These are phyloP conservation scores for Termitomyces sp. DNA, from an alignment of 768 basidiomycete genomes.

Conservation along the genomic window DNA sequence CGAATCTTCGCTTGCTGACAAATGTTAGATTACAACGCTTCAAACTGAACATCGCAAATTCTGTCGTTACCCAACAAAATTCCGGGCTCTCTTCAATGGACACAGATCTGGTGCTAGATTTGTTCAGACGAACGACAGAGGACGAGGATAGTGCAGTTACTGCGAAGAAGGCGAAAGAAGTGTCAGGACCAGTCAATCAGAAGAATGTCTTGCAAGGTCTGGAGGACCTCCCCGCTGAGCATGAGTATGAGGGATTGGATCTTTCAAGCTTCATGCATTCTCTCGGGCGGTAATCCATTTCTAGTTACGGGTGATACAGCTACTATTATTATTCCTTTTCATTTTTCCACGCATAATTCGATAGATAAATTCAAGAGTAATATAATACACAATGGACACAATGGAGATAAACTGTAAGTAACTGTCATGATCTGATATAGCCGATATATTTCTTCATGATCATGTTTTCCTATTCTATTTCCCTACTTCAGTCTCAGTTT, in stretches of 20 bases:
- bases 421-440: too few relatives aligned
- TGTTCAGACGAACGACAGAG: slow-evolving; percentile 81
- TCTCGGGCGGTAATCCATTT: slow-evolving; percentile 45
- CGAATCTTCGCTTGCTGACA: slow-evolving; percentile 1
- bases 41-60: slow-evolving; percentile 96
- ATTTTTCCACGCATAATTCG: not conserved
- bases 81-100: slow-evolving; percentile 93
- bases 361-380: not conserved
- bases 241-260: slow-evolving; percentile 88
- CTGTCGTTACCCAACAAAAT: slow-evolving; percentile 97
- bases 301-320: not conserved
- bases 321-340: slow-evolving; percentile 1
- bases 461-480: too few relatives aligned
- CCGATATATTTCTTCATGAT: too few relatives aligned
- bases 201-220: slow-evolving; percentile 86
- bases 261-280: slow-evolving; percentile 86
- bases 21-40: slow-evolving; percentile 84
- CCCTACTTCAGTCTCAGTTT: too few relatives aligned
- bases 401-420: not conserved
- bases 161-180: slow-evolving; percentile 49
- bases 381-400: slow-evolving; percentile 1
- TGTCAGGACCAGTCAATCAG: slow-evolving; percentile 57
- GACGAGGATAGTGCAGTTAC: slow-evolving; percentile 59
- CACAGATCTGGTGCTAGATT: slow-evolving; percentile 92
- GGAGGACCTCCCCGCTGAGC: slow-evolving; percentile 87